Base-by-base conservation (phyloP, 768 basidiomycete genomes). In the Kwoniella heveanensis region DNA sequence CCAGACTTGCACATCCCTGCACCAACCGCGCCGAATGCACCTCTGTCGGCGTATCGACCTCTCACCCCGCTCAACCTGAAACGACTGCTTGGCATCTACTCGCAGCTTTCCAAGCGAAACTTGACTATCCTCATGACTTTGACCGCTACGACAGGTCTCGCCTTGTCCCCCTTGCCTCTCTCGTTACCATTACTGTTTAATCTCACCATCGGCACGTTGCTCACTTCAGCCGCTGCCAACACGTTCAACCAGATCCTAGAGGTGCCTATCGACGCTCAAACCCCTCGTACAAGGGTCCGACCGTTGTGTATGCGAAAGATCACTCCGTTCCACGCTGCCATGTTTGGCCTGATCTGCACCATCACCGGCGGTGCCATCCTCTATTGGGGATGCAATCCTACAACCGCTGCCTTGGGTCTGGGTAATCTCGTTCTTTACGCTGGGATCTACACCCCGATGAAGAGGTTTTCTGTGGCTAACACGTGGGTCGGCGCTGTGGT, bases 401-500 rank as follows among this genome's bases (percentile, higher is more conserved):
- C 88, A 15, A 91, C 92, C 1, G 95, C 94, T 0, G 71, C 86
- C 6, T 84, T 99, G 7, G 96, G 94, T 3, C 83, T 86, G 0
- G 84, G 85, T 21, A 98, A 97, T 69, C 89, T 99, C 70, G 84
- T 84, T 2, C 85, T 98, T 6, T 99, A 99, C 79, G 90, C 93
- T 0, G 92, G 90, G 0, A 80, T 88, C 29, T 99, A 99, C 81
- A 99, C 96, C 0, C 90, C 88, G 83, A 83, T 93, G 82, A 98
- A 99, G 79, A 85, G 96, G 19, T 87, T 85, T 71, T 86, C 85
- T 62, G 83, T 89, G 5, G 83, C 83, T 68, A 99, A 96, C 77
- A 99, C 95, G 1, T 97, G 94, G 95, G 86, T 94, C 19, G 95
- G 95, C 10, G 85, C 92, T 0, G 83, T 98, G 22, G 95, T 99